Evolutionary conservation across 306 rosid genomes (phyloP), one percentile per base, ranked within the genome.

Genomic region (Fragaria vesca): DNA sequence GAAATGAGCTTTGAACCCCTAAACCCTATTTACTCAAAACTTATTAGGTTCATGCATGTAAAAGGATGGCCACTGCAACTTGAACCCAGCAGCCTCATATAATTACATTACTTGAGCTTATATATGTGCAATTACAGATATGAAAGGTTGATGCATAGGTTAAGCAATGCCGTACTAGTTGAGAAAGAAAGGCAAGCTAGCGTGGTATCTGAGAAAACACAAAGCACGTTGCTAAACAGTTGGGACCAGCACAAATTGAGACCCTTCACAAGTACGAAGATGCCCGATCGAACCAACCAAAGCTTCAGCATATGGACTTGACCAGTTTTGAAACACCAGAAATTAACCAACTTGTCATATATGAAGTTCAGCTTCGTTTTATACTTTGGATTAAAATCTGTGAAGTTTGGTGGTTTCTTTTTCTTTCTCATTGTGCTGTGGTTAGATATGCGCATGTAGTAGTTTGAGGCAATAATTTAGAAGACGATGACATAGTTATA

Each of bases 241-340:
- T 47, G 90, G 90, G 91, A 84, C 91, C 93, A 87, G 68, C 81
- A 50, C 78, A 32, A 52, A 43, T 32, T 26, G 65, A n/a, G 68
- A 66, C 71, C 12, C 32, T 58, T 73, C 36, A 48, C n/a, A 9
- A 15, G 89, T 88, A 75, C 90, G 86, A 83, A 86, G 86, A 91
- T 87, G 79, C 93, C 66, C 21, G 55, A 28, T 24, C 16, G 47
- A 69, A 85, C 92, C 89, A 87, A 91, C 90, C 81, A 83, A 43
- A 79, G 83, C 87, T 72, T 78, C 69, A 61, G 81, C 88, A 86
- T 85, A 87, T 88, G 91, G 86, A 66, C 28, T 24, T 12, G 13
- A 13, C 2, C 34, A 71, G 69, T 60, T 70, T 78, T 60, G 20
- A 61, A 30, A 13, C 38, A 24, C 52, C 80, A 15, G 47, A 66